phyloP scores from a whole-genome alignment of 495 filamentous ascomycete genomes.

The Cladorrhinum samala region DNA sequence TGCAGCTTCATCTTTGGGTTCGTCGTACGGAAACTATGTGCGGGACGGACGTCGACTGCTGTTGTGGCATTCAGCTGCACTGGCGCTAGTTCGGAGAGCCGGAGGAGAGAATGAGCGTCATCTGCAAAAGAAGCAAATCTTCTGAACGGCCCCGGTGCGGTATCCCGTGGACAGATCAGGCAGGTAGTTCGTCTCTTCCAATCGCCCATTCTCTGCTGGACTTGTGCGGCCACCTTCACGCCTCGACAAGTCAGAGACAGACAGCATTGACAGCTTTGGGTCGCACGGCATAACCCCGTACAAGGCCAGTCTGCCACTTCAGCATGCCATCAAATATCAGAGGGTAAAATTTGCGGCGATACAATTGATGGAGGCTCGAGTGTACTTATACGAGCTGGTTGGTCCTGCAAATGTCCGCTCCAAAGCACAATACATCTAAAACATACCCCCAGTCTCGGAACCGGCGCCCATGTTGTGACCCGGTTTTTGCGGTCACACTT shows the following conservation, averaged over 20 bases:
- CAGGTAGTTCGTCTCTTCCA: too few species aligned
- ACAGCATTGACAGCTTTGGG: too few species aligned
- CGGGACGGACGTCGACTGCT: too few species aligned
- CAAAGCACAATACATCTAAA: neutral
- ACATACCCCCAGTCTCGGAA: conserved; percentile 4
- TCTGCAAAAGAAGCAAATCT: too few species aligned
- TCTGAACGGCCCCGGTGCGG: neutral
- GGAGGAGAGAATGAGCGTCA: too few species aligned
- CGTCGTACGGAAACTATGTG: too few species aligned
- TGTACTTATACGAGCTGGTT: neutral
- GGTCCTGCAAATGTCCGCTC: neutral
- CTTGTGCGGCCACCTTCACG: too few species aligned
- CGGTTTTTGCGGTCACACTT: conserved; percentile 23
- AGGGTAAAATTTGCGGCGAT: too few species aligned
- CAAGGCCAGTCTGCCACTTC: too few species aligned
- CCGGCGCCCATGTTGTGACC: conserved; percentile 16
- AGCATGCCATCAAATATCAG: neutral
- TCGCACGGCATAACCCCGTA: conserved; percentile 1
- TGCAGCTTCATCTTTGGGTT: neutral
- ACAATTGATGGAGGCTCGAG: too few species aligned
- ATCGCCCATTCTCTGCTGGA: too few species aligned
- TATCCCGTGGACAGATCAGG: neutral
- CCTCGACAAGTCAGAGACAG: too few species aligned
- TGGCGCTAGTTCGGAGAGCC: neutral
- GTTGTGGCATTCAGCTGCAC: neutral